Evolutionary conservation across 768 basidiomycete species (phyloP).

Genomic region (Pulveroboletus sp.): DNA sequence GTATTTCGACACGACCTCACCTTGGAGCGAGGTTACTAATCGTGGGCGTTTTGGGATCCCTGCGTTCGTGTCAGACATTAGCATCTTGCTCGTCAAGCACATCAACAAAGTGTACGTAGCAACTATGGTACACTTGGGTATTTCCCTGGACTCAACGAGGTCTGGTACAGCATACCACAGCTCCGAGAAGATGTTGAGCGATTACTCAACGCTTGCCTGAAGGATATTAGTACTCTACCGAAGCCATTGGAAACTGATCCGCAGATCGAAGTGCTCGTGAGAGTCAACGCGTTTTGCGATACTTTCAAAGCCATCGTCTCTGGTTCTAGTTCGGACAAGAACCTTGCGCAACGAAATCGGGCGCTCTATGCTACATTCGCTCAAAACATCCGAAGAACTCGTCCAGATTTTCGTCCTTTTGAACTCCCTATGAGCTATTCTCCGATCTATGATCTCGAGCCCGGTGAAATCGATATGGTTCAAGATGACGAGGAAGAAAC

Average conservation of each 20-base stretch:
- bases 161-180: constrained; percentile 40
- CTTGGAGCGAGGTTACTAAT: constrained; percentile 49
- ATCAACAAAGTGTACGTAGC: constrained; percentile 49
- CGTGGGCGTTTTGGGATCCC: constrained; percentile 50
- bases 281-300: constrained; percentile 43
- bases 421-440: constrained; percentile 3
- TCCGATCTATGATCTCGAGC: constrained; percentile 11
- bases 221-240: constrained; percentile 40
- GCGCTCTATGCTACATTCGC: constrained; percentile 32
- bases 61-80: constrained; percentile 48
- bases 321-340: constrained; percentile 33
- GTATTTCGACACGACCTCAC: constrained; percentile 45
- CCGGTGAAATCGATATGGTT: not conserved
- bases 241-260: constrained; percentile 35
- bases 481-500: not conserved
- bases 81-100: constrained; percentile 45
- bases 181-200: constrained; percentile 38
- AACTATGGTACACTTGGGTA: not conserved
- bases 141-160: not conserved
- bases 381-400: constrained; percentile 32
- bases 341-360: constrained; percentile 34
- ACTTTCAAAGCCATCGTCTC: constrained; percentile 31
- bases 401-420: constrained; percentile 40
- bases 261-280: constrained; percentile 40
- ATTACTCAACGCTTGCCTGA: constrained; percentile 34